Percentiles rank a stretch among this genome's conserved stretches.
Conservation (phyloP, 768 basidiomycete genomes). For the Pleurotus citrinopileatus region DNA sequence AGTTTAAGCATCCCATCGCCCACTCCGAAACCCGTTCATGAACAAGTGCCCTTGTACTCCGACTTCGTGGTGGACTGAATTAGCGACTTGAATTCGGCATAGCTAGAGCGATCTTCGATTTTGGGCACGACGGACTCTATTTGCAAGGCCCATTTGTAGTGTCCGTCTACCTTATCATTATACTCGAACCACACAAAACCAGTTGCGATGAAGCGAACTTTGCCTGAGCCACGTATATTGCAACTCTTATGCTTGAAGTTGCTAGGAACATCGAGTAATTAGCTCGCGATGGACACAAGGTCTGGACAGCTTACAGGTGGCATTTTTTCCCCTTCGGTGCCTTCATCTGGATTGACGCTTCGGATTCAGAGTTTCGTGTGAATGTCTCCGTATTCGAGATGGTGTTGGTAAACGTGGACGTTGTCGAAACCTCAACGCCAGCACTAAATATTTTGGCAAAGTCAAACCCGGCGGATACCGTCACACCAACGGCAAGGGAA, state of each 20-base stretch:
- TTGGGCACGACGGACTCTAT: slow-evolving; percentile 3
- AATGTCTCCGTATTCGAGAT: not conserved
- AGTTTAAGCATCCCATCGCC: too few relatives aligned
- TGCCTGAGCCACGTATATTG: slow-evolving; percentile 7
- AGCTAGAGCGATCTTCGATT: slow-evolving; percentile 8
- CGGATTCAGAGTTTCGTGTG: not conserved
- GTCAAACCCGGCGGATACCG: not conserved
- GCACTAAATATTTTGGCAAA: not conserved
- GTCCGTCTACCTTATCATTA: not conserved
- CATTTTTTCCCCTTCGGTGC: not conserved
- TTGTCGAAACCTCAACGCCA: not conserved
- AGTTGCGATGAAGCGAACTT: slow-evolving; percentile 9
- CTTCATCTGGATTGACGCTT: not conserved
- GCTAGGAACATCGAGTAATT: not conserved
- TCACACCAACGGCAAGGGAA: not conserved
- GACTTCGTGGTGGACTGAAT: not conserved
- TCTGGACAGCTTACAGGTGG: not conserved
- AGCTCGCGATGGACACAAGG: not conserved
- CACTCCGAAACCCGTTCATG: too few relatives aligned
- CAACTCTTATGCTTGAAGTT: slow-evolving; percentile 8
- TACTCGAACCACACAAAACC: slow-evolving; percentile 15
- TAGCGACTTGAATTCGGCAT: slow-evolving; percentile 5
- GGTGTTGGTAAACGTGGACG: not conserved
- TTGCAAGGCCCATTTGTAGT: slow-evolving; percentile 12
- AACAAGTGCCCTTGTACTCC: slow-evolving; percentile 4